Percentiles rank a stretch among this genome's conserved stretches.
Evolutionary conservation across 768 basidiomycete species (phyloP).

Genomic region (Russula sp.): DNA sequence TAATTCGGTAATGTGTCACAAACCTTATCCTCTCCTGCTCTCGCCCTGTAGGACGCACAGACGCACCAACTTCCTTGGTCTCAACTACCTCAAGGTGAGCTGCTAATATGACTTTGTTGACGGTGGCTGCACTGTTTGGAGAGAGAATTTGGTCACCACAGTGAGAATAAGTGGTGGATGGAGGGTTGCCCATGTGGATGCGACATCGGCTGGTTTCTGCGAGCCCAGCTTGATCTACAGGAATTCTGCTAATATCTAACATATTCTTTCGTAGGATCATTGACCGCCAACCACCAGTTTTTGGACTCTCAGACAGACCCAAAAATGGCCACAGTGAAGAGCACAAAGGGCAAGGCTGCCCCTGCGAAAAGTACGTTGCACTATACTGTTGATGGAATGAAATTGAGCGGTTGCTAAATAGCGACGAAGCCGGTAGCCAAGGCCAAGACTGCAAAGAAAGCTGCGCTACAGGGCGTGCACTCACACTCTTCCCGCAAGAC

Average conservation of each 20-base stretch:
- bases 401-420: background rate
- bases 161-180: conserved; percentile 6
- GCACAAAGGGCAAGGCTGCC: conserved; percentile 54
- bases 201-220: background rate
- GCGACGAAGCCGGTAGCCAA: conserved; percentile 39
- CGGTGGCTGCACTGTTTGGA: background rate
- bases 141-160: background rate
- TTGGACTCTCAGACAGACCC: background rate
- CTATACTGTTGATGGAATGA: background rate
- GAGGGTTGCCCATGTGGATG: background rate
- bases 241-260: background rate
- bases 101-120: background rate
- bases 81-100: conserved; percentile 5
- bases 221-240: background rate
- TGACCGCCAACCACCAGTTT: background rate
- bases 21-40: conserved; percentile 6
- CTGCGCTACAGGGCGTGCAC: conserved; percentile 82
- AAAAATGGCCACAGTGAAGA: conserved; percentile 64
- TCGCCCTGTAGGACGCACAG: background rate
- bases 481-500: conserved; percentile 72
- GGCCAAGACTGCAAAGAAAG: conserved; percentile 95
- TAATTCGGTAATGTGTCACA: background rate
- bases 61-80: background rate
- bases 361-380: conserved; percentile 38
- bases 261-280: background rate